Percentiles rank a stretch among this genome's conserved stretches.
These are phyloP conservation scores for Penicillium crystallinum DNA, from an alignment of 495 filamentous ascomycete species.

Conservation along the genomic window DNA sequence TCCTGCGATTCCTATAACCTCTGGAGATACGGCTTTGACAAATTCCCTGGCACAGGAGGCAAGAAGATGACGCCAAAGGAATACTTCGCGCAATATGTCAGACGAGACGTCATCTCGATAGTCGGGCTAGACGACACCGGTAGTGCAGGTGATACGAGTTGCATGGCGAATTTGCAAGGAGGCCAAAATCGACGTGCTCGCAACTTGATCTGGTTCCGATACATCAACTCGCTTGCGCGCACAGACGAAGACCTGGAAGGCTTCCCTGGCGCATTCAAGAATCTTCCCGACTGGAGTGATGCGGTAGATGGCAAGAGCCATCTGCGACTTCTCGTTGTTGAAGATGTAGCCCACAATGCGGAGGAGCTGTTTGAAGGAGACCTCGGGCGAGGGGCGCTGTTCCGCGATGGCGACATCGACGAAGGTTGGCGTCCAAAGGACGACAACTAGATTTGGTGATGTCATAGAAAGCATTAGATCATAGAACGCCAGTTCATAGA, in stretches of 20 bases:
- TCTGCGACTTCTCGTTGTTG: slow-evolving; percentile 12
- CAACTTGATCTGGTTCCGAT: slow-evolving; percentile 16
- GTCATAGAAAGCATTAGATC: background rate
- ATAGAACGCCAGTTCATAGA: too few relatives aligned
- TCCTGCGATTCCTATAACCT: slow-evolving; percentile 5
- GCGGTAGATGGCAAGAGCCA: slow-evolving; percentile 12
- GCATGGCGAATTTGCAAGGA: slow-evolving; percentile 12
- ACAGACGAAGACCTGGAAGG: slow-evolving; percentile 14
- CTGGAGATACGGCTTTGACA: slow-evolving; percentile 15
- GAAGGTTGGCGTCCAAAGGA: slow-evolving; percentile 11
- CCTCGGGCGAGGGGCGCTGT: slow-evolving; percentile 11
- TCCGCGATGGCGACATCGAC: slow-evolving; percentile 5
- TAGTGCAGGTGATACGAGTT: slow-evolving; percentile 12
- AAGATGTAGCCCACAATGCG: slow-evolving; percentile 13
- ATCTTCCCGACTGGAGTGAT: slow-evolving; percentile 15
- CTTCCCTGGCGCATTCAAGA: slow-evolving; percentile 10
- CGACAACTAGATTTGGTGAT: slow-evolving; percentile 3
- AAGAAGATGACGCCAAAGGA: slow-evolving; percentile 12
- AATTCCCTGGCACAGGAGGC: slow-evolving; percentile 12
- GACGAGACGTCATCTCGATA: slow-evolving; percentile 11
- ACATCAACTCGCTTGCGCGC: slow-evolving; percentile 14
- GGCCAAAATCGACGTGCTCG: slow-evolving; percentile 10
- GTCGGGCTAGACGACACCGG: slow-evolving; percentile 12
- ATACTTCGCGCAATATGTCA: slow-evolving; percentile 15
- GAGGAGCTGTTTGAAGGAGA: slow-evolving; percentile 6